Conservation (phyloP, 2,329 filamentous ascomycete species). For the Colletotrichum incanum region DNA sequence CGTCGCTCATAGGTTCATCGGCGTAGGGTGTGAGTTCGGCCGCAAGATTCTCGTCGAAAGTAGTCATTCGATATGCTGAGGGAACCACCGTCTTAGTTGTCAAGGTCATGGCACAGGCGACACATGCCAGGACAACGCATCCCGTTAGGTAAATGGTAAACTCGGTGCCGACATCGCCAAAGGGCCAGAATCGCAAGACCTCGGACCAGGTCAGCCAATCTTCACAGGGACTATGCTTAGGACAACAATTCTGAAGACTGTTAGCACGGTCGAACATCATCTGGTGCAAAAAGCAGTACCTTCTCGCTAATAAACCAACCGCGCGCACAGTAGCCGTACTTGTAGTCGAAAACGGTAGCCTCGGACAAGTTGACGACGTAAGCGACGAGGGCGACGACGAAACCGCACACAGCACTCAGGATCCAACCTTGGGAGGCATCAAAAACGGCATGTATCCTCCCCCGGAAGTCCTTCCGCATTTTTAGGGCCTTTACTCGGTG, state of each 20-base stretch:
- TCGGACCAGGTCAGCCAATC: conserved; percentile 73
- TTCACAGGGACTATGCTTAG: conserved; percentile 64
- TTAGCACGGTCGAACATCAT: conserved; percentile 38
- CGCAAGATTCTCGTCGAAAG: conserved; percentile 92
- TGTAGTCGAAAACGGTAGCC: conserved; percentile 88
- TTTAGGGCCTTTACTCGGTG: conserved; percentile 89
- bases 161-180: conserved; percentile 76
- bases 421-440: conserved; percentile 96
- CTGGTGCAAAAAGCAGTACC: conserved; percentile 54
- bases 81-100: conserved; percentile 96
- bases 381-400: conserved; percentile 86
- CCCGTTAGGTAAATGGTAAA: conserved; percentile 82
- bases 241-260: conserved; percentile 66
- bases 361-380: conserved; percentile 94
- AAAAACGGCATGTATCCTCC: conserved; percentile 82
- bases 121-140: conserved; percentile 78
- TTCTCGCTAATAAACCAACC: conserved; percentile 84
- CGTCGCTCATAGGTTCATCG: conserved; percentile 60
- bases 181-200: conserved; percentile 60
- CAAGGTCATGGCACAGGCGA: conserved; percentile 85
- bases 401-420: conserved; percentile 89
- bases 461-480: conserved; percentile 85
- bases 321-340: conserved; percentile 85
- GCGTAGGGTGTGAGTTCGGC: conserved; percentile 62
- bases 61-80: conserved; percentile 87